phyloP scores from a whole-genome alignment of 192 early-diverging fungal genomes.

The Phlyctochytrium planicorne region DNA sequence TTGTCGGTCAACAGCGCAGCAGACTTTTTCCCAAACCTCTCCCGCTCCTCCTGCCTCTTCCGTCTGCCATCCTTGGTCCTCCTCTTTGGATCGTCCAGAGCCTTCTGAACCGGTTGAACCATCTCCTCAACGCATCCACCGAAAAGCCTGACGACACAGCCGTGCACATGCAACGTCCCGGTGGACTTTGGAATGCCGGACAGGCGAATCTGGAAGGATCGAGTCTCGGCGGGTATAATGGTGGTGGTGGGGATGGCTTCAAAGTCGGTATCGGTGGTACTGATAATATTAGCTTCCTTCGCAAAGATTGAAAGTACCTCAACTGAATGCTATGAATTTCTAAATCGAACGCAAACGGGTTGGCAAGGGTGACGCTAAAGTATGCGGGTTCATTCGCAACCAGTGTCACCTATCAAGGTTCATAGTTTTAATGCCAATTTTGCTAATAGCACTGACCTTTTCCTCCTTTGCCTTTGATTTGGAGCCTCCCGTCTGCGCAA shows the following conservation, averaged over 20 bases:
- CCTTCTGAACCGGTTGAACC: conserved; percentile 47
- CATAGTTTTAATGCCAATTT: conserved; percentile 2
- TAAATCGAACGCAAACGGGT: conserved; percentile 79
- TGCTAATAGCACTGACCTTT: conserved; percentile 23
- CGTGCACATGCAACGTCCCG: conserved; percentile 64
- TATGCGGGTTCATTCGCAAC: conserved; percentile 66
- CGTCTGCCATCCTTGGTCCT: conserved; percentile 49
- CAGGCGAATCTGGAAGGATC: conserved; percentile 61
- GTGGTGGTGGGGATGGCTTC: conserved; percentile 56
- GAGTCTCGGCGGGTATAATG: conserved; percentile 62
- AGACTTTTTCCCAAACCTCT: conserved; percentile 35
- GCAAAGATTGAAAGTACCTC: neutral
- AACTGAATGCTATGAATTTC: conserved; percentile 63
- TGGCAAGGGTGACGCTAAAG: conserved; percentile 70
- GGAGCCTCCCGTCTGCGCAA: conserved; percentile 53
- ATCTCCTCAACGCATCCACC: conserved; percentile 71
- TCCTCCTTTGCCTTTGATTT: conserved; percentile 33
- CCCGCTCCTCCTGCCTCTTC: conserved; percentile 42
- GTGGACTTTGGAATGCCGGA: conserved; percentile 58
- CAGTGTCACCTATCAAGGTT: conserved; percentile 43
- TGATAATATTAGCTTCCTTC: conserved; percentile 15
- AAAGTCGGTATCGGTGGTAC: conserved; percentile 63
- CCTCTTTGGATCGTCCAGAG: conserved; percentile 53
- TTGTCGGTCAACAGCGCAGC: neutral
- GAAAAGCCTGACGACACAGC: conserved; percentile 62